Evolutionary conservation across 495 filamentous ascomycete genomes (phyloP).

Genomic region (Aspergillus cristatus): DNA sequence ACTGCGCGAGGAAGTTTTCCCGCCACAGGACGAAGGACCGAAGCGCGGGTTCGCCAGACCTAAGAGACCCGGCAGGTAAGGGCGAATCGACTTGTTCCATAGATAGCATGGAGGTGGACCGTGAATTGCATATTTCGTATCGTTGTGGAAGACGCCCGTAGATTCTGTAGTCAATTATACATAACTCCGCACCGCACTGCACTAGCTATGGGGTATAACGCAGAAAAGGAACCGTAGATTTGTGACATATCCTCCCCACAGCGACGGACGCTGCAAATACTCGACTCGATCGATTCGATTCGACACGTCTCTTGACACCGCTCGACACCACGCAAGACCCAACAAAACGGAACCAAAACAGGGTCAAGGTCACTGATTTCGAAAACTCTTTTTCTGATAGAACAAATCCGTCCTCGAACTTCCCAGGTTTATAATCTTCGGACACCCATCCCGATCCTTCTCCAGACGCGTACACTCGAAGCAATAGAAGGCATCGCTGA

Average conservation of each 20-base stretch:
- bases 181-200: background rate
- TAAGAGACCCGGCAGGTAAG: constrained; percentile 68
- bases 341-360: constrained; percentile 5
- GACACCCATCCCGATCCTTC: constrained; percentile 95
- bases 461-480: constrained; percentile 97
- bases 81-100: constrained; percentile 1
- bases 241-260: too few species aligned
- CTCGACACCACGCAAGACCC: constrained; percentile 1
- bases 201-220: background rate
- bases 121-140: background rate
- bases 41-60: constrained; percentile 75
- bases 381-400: constrained; percentile 71
- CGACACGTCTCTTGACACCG: too few species aligned
- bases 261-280: too few species aligned
- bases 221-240: too few species aligned
- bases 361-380: constrained; percentile 47
- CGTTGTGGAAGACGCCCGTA: background rate
- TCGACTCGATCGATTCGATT: too few species aligned
- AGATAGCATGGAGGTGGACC: too few species aligned
- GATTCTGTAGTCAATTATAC: background rate
- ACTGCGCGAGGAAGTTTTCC: constrained; percentile 69
- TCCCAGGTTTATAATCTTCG: constrained; percentile 98
- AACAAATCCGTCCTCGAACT: constrained; percentile 92
- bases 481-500: constrained; percentile 99
- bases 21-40: constrained; percentile 49